Base-by-base conservation (phyloP, 768 basidiomycete species). In the Leccinum rimulosum region DNA sequence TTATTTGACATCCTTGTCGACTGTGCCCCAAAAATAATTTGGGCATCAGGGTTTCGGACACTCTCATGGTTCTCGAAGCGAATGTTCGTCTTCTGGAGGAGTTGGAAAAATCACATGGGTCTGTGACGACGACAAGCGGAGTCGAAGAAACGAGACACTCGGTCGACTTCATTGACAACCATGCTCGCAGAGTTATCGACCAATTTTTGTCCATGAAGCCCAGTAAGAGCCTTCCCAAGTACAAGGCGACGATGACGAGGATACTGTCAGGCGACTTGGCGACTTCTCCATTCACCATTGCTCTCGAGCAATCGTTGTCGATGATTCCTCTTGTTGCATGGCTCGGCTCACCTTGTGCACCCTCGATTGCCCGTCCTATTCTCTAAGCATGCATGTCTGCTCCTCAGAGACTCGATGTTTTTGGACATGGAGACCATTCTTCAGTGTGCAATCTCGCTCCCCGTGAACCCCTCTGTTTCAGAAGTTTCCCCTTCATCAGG, bases 351-450 rank as follows among this genome's bases (percentile, higher is more conserved):
- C 65, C 72, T 40, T 71, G 76, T 0, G 62, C 71, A 4, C 65
- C 70, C 0, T 69, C 69, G 40, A 73, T 80, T n/a, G 75, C 77
- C 2, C 68, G 72, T 7, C 71, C 74, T 55, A 73, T 79, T 60
- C 68, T 87, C 31, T 73, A 82, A 35, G 67, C 80, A 12, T 86
- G 84, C 65, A 72, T 72, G 56, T 61, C 73, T n/a, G 68, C 78
- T 69, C 74, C 63, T 52, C 60, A 47, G 30, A 70, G 74, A 4
- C 74, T 86, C 9, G 9, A 65, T 1, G 3, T 22, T 63, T 0
- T 61, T 70, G 7, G 83, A 85, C 38, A 82, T 83, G 75, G 79
- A 79, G 45, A 53, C 59, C 2, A 66, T 78, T 7, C 62, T 88
- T n/a, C 62, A 80, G 1, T 76, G 75, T 30, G 77, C 80, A 7